Evolutionary conservation across 2,329 filamentous ascomycete genomes (phyloP).

Genomic region (Neoscytalidium dimidiatum): DNA sequence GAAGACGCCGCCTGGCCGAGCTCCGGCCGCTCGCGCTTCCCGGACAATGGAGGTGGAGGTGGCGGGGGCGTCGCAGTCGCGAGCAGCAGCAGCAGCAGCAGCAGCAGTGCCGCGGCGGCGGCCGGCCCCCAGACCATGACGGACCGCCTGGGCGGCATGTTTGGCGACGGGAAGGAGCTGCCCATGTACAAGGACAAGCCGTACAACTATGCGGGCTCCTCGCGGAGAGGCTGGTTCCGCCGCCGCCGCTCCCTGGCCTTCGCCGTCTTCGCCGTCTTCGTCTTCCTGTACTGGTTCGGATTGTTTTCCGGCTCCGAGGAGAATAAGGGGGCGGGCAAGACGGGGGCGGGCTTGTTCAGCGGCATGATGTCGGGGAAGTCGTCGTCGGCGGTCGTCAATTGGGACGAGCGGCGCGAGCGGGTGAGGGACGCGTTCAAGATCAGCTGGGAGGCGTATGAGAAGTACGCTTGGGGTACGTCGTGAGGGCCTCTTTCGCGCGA

Average conservation of each 20-base stretch:
- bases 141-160: conserved; percentile 64
- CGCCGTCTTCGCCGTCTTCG: conserved; percentile 56
- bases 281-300: conserved; percentile 66
- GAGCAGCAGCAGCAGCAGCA: neutral
- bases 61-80: conserved; percentile 4
- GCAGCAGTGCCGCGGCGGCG: conserved; percentile 31
- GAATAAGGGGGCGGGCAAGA: neutral
- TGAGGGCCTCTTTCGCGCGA: neutral
- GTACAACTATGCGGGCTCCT: conserved; percentile 64
- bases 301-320: conserved; percentile 10
- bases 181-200: conserved; percentile 99
- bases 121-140: conserved; percentile 49
- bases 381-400: conserved; percentile 56
- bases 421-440: conserved; percentile 88
- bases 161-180: conserved; percentile 63
- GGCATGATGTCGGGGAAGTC: conserved; percentile 8
- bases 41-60: neutral
- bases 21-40: conserved; percentile 26
- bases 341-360: neutral
- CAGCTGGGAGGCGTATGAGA: conserved; percentile 91
- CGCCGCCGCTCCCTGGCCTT: conserved; percentile 63
- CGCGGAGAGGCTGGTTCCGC: conserved; percentile 62
- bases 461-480: conserved; percentile 86
- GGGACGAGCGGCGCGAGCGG: conserved; percentile 73
- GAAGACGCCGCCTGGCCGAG: conserved; percentile 46